Base-by-base conservation (phyloP, 2,329 filamentous ascomycete genomes). In the Diaporthe sp. region DNA sequence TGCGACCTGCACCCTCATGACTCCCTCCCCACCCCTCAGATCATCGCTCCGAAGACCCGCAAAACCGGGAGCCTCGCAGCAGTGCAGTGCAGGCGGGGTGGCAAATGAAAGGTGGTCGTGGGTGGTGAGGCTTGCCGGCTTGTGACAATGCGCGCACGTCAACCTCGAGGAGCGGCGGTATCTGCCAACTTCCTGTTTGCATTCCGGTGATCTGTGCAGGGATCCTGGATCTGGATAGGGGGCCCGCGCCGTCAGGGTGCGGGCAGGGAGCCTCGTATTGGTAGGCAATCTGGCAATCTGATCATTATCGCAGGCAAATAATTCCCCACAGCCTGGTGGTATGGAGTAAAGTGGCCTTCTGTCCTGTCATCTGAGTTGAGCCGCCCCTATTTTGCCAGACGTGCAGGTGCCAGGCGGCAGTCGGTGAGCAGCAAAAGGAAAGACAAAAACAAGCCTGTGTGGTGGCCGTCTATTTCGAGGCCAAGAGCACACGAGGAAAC, bases 361-460 rank as follows among this genome's bases (percentile, higher is more conserved):
- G 44, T 42, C 44, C 71, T 72, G 49, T 71, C 73, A 75, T 71
- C 73, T 71, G 73, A 31, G 58, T 73, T 65, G 71, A 65, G 53
- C 61, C 49, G 71, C 74, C 74, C 74, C 55, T 68, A 58, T 75
- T 67, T 67, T 60, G 61, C 60, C 53, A 62, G 58, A 42, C 31
- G 60, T 58, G 74, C 65, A 73, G 74, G 74, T 75, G 57, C 67
- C 73, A 72, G 73, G 68, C 49, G 39, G 58, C 37, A 70, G 61
- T 57, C 72, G 42, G 61, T 74, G 72, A 55, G 65, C 65, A 55
- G 34, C 65, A 70, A 70, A 70, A 70, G 15, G 49, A 70, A 67
- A 28, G n/a, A 55, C 34, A 31, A 55, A 58, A 46, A 61, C 34
- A 73, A 65, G 34, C 25, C 58, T 22, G n/a, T 34, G 44, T 34